Conservation (phyloP, 352 stramenopile genomes). For the Phytophthora pisi region DNA sequence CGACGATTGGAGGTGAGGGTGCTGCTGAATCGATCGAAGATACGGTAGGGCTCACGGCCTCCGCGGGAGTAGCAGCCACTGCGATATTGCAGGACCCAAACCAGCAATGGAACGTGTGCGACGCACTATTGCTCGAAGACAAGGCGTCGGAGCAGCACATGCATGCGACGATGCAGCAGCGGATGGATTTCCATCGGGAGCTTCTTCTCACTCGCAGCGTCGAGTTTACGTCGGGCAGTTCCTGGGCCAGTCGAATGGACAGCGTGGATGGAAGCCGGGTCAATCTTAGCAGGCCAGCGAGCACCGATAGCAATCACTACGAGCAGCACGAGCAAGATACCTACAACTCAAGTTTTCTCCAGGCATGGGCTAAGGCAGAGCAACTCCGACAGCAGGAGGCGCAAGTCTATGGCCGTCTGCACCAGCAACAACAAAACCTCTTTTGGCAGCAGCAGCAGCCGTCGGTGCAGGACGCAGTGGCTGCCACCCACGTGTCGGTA, state of each 20-base stretch:
- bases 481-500: not conserved
- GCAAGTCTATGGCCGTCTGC: conserved; percentile 22
- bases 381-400: conserved; percentile 20
- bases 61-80: not conserved
- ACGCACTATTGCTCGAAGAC: conserved; percentile 14
- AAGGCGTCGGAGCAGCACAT: conserved; percentile 17
- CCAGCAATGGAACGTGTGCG: conserved; percentile 15
- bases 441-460: conserved; percentile 9
- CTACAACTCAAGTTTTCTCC: conserved; percentile 17
- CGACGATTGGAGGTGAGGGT: not conserved
- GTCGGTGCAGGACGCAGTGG: conserved; percentile 9
- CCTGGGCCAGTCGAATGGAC: conserved; percentile 19
- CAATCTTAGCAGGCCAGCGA: not conserved
- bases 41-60: not conserved
- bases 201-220: conserved; percentile 31
- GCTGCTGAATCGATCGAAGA: not conserved
- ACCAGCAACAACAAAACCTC: conserved; percentile 28
- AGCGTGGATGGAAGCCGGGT: not conserved
- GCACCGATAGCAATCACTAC: conserved; percentile 1
- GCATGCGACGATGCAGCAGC: conserved; percentile 29
- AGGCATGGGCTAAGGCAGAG: conserved; percentile 24
- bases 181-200: conserved; percentile 37
- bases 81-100: conserved; percentile 1
- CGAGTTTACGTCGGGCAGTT: conserved; percentile 19
- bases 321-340: not conserved